These are phyloP conservation scores for Vaccinium macrocarpon DNA, from an alignment of 148 eudicot genomes.

Conservation along the genomic window DNA sequence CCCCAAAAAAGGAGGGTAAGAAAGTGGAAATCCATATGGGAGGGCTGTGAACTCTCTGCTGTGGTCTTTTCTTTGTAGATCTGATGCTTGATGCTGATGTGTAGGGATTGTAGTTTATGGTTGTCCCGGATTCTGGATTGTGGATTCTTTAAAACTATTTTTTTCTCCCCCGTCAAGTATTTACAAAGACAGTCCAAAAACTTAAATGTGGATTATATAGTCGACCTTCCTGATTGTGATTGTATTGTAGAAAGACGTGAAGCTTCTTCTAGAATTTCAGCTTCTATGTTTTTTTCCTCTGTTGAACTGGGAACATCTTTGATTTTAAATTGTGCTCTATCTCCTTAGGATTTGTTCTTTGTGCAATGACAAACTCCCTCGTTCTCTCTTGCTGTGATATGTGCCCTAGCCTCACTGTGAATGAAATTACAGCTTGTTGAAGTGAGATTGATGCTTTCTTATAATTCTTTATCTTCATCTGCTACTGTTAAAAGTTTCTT, in stretches of 20 bases:
- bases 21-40: neutral
- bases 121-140: neutral
- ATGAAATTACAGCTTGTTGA: neutral
- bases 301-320: neutral
- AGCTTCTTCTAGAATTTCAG: neutral
- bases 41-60: neutral
- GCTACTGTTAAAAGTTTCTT: neutral
- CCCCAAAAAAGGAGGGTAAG: neutral
- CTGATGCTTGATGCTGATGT: conserved; percentile 9
- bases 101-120: neutral
- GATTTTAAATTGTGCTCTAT: neutral
- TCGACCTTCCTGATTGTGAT: neutral
- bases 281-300: neutral
- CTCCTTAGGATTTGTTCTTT: neutral
- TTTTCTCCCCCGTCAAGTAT: neutral
- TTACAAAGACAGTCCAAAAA: neutral
- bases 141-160: neutral
- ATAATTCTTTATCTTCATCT: neutral
- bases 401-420: neutral
- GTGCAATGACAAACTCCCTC: neutral
- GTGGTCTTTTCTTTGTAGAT: neutral
- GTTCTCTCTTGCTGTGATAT: too few relatives aligned
- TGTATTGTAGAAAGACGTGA: neutral
- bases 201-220: neutral
- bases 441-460: neutral